phyloP scores from a whole-genome alignment of 2,329 filamentous ascomycete genomes.

The Boeremia lycopersici region DNA sequence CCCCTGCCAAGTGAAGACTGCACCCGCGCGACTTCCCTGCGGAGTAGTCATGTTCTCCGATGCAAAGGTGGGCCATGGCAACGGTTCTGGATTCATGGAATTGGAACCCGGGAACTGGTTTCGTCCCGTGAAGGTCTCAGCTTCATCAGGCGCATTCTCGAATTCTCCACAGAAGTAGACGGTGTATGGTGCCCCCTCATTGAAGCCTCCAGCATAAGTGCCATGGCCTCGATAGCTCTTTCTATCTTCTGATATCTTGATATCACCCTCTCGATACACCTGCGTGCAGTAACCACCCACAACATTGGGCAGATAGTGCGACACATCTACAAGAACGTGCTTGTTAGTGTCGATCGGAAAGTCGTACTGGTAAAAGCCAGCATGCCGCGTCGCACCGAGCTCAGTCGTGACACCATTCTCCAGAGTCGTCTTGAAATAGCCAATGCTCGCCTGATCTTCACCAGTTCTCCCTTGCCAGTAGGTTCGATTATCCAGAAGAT shows the following conservation, averaged over 20 bases:
- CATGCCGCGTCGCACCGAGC: slow-evolving; percentile 61
- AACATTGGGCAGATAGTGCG: slow-evolving; percentile 46
- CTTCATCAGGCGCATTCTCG: slow-evolving; percentile 26
- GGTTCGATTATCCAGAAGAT: slow-evolving; percentile 49
- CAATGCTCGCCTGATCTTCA: slow-evolving; percentile 58
- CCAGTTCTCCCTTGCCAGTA: slow-evolving; percentile 47
- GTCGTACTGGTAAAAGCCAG: slow-evolving; percentile 65
- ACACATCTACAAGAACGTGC: slow-evolving; percentile 53
- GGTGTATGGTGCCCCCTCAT: slow-evolving; percentile 37
- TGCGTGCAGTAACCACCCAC: slow-evolving; percentile 29
- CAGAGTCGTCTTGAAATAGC: slow-evolving; percentile 65
- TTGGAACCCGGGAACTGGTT: slow-evolving; percentile 33
- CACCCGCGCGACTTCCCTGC: slow-evolving; percentile 45
- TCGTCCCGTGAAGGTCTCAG: slow-evolving; percentile 56
- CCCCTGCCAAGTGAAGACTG: slow-evolving; percentile 54
- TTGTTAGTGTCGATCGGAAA: slow-evolving; percentile 56
- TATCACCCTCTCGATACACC: slow-evolving; percentile 30
- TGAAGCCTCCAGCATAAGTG: slow-evolving; percentile 37
- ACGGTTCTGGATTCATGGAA: slow-evolving; percentile 15
- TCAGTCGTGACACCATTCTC: slow-evolving; percentile 63
- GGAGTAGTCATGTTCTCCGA: slow-evolving; percentile 47
- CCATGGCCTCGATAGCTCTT: slow-evolving; percentile 35
- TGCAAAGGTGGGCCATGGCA: slow-evolving; percentile 10
- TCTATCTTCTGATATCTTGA: slow-evolving; percentile 27
- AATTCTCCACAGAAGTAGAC: slow-evolving; percentile 40